phyloP scores from a whole-genome alignment of 2,329 filamentous ascomycete species.

The Periconia sp. region DNA sequence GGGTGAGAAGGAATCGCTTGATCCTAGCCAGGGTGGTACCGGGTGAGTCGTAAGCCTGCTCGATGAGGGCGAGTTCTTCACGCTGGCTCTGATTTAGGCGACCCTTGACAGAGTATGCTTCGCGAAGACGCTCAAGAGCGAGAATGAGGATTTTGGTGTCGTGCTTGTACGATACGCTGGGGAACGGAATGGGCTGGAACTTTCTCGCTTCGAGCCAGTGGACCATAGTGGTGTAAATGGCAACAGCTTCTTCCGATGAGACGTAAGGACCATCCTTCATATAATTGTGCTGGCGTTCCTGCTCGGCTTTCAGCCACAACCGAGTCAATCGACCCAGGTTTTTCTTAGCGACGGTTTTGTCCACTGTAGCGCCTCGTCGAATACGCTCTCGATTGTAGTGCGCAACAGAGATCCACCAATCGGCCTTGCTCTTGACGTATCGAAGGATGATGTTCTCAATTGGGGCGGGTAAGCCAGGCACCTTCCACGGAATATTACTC shows the following conservation, averaged over 20 bases:
- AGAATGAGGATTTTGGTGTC: conserved; percentile 98
- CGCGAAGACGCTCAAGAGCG: conserved; percentile 87
- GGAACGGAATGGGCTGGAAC: conserved; percentile 98
- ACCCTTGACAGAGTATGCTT: conserved; percentile 97
- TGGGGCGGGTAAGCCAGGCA: conserved; percentile 91
- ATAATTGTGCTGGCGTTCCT: conserved; percentile 98
- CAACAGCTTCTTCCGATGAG: conserved; percentile 96
- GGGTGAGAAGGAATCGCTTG: conserved; percentile 95
- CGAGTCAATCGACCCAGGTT: conserved; percentile 93
- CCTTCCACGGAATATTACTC: conserved; percentile 99
- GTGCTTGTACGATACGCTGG: conserved; percentile 98
- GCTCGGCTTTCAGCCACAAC: conserved; percentile 96
- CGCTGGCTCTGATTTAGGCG: conserved; percentile 96
- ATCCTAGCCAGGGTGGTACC: conserved; percentile 95
- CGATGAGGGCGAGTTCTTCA: conserved; percentile 94
- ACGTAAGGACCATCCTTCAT: conserved; percentile 99
- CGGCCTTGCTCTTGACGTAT: conserved; percentile 98
- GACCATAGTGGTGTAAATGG: conserved; percentile 97
- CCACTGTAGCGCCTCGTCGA: conserved; percentile 91
- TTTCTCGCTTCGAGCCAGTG: conserved; percentile 99
- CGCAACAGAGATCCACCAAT: conserved; percentile 99
- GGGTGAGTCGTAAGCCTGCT: conserved; percentile 97
- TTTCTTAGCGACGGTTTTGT: conserved; percentile 99
- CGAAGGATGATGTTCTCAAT: conserved; percentile 99
- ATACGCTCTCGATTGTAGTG: conserved; percentile 99